Evolutionary conservation across 805 yeast genomes (phyloP), one percentile per base, ranked within the genome.

Genomic region (Candida gorgasii): DNA sequence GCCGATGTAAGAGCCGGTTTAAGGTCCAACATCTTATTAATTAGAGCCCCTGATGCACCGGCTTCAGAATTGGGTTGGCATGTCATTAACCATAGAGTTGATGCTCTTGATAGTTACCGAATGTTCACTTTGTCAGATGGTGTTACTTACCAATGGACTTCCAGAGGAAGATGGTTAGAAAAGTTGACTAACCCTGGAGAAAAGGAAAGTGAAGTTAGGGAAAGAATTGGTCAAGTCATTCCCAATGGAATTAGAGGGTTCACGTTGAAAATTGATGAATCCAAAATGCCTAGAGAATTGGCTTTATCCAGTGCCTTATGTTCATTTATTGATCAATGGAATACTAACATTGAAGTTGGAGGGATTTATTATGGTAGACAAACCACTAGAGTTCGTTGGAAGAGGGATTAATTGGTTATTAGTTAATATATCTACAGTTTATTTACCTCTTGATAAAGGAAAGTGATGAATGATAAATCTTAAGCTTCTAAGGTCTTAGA

Each of bases 301-400:
- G 86, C 84, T 1, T 56, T 81, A 14, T 62, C 80, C 12, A 73
- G 82, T 7, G 86, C 85, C 3, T 60, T 82, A 45, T 76, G 80
- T 45, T 78, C 84, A 32, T 76, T 66, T 54, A 73, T 82, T 44
- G 87, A 82, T 53, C 86, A 80, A 45, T 82, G 87, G 87, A 81
- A 78, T 53, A 80, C 86, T 17, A 65, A 67, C 46, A 59, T 75
- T 28, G 76, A 75, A 17, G 77, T 79, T 28, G 86, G 86, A n/a
- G 86, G 86, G 27, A 78, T 82, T 40, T 80, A 80, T 58, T 72
- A 69, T 47, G 76, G 82, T 9, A 69, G 75, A 57, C 76, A 76
- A 54, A 72, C 69, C 27, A 39, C 47, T 8, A 77, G 75, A 50
- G 69, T 72, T n/a, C 64, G 79, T 49, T 78, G 82, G 82, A 78